Evolutionary conservation across 75 land plant species (phyloP).

Genomic region (Cunninghamia lanceolata): DNA sequence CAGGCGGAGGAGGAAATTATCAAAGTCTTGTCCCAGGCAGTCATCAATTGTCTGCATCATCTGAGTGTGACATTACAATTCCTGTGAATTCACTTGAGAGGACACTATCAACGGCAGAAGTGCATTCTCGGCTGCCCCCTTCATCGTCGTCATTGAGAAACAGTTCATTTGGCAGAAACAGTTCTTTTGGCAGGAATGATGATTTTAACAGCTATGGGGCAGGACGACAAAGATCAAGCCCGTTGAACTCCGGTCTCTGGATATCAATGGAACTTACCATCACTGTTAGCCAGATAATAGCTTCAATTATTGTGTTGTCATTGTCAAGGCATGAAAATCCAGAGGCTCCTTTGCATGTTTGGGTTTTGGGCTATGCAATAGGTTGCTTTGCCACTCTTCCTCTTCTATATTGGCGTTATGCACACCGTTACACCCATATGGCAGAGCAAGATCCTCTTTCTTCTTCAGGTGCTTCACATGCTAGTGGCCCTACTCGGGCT

Average conservation of each 20-base stretch:
- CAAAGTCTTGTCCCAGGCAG: slow-evolving; percentile 13
- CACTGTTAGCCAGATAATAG: slow-evolving; percentile 82
- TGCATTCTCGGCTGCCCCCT: slow-evolving; percentile 8
- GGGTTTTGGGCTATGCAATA: slow-evolving; percentile 88
- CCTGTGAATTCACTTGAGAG: slow-evolving; percentile 6
- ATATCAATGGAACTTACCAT: slow-evolving; percentile 74
- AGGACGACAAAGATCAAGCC: slow-evolving; percentile 56
- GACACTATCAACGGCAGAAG: slow-evolving; percentile 19
- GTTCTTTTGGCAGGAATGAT: slow-evolving; percentile 17
- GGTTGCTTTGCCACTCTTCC: slow-evolving; percentile 93
- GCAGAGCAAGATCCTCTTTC: slow-evolving; percentile 47
- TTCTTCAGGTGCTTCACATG: slow-evolving; percentile 21
- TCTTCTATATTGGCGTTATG: slow-evolving; percentile 78
- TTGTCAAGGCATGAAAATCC: slow-evolving; percentile 82
- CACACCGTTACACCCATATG: slow-evolving; percentile 35
- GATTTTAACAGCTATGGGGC: slow-evolving; percentile 30
- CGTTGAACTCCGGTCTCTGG: slow-evolving; percentile 87
- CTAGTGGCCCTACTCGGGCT: slow-evolving; percentile 16
- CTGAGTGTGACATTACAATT: slow-evolving; percentile 13
- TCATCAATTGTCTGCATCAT: slow-evolving; percentile 25
- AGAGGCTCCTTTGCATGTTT: slow-evolving; percentile 61
- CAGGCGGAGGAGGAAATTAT: not conserved
- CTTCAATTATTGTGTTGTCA: slow-evolving; percentile 74
- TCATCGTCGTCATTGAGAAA: slow-evolving; percentile 14
- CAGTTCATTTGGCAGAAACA: slow-evolving; percentile 8